phyloP scores from a whole-genome alignment of 495 filamentous ascomycete species.

The Hypoxylon cercidicola region DNA sequence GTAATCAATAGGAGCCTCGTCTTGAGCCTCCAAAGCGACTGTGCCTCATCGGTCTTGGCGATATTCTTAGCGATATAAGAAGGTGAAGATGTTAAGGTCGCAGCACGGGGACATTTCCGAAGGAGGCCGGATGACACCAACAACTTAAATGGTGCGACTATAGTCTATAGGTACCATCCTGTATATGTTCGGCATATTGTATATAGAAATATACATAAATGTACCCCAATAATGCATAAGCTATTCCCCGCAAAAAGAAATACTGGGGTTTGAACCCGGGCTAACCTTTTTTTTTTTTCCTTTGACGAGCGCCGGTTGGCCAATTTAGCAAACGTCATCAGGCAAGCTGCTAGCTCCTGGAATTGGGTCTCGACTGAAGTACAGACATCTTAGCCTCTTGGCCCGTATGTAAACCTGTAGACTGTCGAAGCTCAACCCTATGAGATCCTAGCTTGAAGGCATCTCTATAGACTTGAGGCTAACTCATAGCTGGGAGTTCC shows the following conservation, averaged over 20 bases:
- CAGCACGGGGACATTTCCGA: too few species aligned
- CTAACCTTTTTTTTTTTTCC: conserved; percentile 17
- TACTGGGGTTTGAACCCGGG: conserved; percentile 14
- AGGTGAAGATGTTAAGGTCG: conserved; percentile 1
- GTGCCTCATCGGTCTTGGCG: neutral
- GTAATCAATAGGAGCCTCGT: conserved; percentile 5
- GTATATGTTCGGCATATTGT: conserved; percentile 12
- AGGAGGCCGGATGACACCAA: too few species aligned
- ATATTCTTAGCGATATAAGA: conserved; percentile 12
- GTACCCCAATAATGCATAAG: conserved; percentile 1
- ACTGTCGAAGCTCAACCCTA: too few species aligned
- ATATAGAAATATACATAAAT: conserved; percentile 8
- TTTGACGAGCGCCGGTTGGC: conserved; percentile 6
- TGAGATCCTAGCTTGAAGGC: conserved; percentile 14
- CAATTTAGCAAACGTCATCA: conserved; percentile 39
- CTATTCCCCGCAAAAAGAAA: conserved; percentile 24
- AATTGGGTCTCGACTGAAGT: conserved; percentile 10
- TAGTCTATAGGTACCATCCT: conserved; percentile 2
- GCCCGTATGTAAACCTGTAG: too few species aligned
- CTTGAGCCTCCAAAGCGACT: conserved; percentile 1
- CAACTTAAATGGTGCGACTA: neutral
- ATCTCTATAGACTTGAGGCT: neutral
- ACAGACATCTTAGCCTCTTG: neutral
- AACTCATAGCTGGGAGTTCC: too few species aligned
- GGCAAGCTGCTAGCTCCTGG: conserved; percentile 26